A percentile compares a stretch with the other conserved stretches of the same genome.
phyloP scores from a whole-genome alignment of 169 alveolate genomes.

The Cryptosporidium viatorum region DNA sequence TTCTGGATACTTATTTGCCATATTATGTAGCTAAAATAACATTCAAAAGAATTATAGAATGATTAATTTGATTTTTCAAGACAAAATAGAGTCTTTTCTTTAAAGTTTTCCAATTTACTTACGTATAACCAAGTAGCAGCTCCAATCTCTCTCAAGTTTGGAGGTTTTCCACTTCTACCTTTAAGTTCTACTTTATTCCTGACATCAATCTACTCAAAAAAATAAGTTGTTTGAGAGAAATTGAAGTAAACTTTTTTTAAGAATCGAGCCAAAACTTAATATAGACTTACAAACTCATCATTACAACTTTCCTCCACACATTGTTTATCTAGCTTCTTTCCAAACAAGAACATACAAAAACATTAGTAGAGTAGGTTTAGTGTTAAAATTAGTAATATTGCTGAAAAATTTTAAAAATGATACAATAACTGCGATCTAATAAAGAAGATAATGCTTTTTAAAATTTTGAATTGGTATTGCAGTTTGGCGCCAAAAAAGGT shows the following conservation, averaged over 20 bases:
- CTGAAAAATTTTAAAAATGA: not conserved
- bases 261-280: not conserved
- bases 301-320: slow-evolving; percentile 70
- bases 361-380: not conserved
- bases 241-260: not conserved
- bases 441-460: not conserved
- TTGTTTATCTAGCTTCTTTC: slow-evolving; percentile 34
- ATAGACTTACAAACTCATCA: slow-evolving; percentile 29
- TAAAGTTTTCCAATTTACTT: not conserved
- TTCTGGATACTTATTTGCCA: slow-evolving; percentile 70
- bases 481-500: slow-evolving; percentile 16
- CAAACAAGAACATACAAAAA: slow-evolving; percentile 27
- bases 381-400: too few species aligned
- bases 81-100: too few species aligned
- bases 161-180: slow-evolving; percentile 16
- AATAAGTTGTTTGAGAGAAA: not conserved
- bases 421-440: not conserved
- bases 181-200: not conserved
- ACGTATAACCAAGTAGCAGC: slow-evolving; percentile 72
- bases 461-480: too few species aligned
- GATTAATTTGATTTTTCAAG: not conserved
- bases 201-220: not conserved
- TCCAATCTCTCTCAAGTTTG: slow-evolving; percentile 57
- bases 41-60: not conserved
- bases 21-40: slow-evolving; percentile 48